Evolutionary conservation across 2,329 filamentous ascomycete genomes (phyloP).

Genomic region (Taxawa tesnikishii): DNA sequence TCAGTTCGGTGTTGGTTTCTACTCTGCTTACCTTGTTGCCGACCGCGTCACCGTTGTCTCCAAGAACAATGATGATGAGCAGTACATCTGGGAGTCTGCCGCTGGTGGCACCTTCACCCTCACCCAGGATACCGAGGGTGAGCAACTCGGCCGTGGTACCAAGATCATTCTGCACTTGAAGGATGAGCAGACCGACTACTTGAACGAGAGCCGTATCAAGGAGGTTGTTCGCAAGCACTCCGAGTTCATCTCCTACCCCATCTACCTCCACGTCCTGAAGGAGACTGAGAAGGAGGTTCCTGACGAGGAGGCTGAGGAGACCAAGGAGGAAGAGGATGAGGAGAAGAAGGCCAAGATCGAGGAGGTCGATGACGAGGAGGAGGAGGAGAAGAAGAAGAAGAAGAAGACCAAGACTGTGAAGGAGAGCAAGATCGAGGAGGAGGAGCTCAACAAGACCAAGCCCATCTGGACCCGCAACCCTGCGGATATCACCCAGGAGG

Average conservation of each 20-base stretch:
- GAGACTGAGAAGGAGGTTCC: slow-evolving; percentile 98
- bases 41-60: slow-evolving; percentile 92
- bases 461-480: slow-evolving; percentile 99
- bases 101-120: slow-evolving; percentile 97
- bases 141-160: slow-evolving; percentile 84
- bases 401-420: slow-evolving; percentile 99
- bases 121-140: slow-evolving; percentile 76
- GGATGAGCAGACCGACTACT: slow-evolving; percentile 97
- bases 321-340: slow-evolving; percentile 66
- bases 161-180: slow-evolving; percentile 98
- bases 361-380: slow-evolving; percentile 65
- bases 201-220: slow-evolving; percentile 99
- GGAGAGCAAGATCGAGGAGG: slow-evolving; percentile 96
- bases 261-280: slow-evolving; percentile 99
- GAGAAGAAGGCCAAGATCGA: slow-evolving; percentile 94
- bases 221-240: slow-evolving; percentile 99
- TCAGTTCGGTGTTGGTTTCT: slow-evolving; percentile 99
- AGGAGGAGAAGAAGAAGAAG: slow-evolving; percentile 74
- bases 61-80: slow-evolving; percentile 99
- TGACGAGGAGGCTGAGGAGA: slow-evolving; percentile 78
- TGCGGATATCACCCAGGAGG: slow-evolving; percentile 84
- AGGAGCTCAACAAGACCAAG: slow-evolving; percentile 99
- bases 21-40: slow-evolving; percentile 98
- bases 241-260: slow-evolving; percentile 99
- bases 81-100: slow-evolving; percentile 98